Percentiles rank a stretch among this genome's conserved stretches.
These are phyloP conservation scores for Leccinum pellstonianum DNA, from an alignment of 768 basidiomycete species.

Conservation along the genomic window DNA sequence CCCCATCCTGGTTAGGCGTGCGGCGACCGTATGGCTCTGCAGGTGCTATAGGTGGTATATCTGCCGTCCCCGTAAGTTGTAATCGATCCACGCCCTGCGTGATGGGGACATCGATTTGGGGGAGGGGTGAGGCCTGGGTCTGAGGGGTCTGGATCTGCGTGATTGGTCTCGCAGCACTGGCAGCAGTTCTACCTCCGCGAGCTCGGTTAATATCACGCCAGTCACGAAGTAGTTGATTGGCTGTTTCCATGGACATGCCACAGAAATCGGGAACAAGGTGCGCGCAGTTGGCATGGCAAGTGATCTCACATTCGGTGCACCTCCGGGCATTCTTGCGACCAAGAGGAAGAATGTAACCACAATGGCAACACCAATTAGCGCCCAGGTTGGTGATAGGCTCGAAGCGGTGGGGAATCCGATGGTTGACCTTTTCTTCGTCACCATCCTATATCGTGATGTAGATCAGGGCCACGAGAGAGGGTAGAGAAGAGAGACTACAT, in stretches of 20 bases:
- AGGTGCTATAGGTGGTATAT: conserved; percentile 30
- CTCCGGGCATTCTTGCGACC: conserved; percentile 95
- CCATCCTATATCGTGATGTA: conserved; percentile 58
- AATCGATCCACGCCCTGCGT: conserved; percentile 44
- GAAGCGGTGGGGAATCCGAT: conserved; percentile 98
- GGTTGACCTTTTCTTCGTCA: conserved; percentile 98
- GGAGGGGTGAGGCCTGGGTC: conserved; percentile 32
- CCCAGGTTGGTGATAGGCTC: conserved; percentile 95
- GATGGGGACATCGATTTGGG: conserved; percentile 34
- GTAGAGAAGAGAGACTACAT: conserved; percentile 33
- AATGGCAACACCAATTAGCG: conserved; percentile 99
- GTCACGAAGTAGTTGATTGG: conserved; percentile 87
- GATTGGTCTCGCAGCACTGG: conserved; percentile 35
- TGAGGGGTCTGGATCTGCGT: conserved; percentile 33
- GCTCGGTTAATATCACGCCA: conserved; percentile 86
- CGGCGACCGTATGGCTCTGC: conserved; percentile 25
- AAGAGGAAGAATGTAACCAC: conserved; percentile 95
- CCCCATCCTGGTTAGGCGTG: conserved; percentile 35
- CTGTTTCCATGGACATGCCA: conserved; percentile 99
- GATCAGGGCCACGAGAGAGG: conserved; percentile 4
- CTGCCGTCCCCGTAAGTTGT: conserved; percentile 42
- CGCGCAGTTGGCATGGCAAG: conserved; percentile 95
- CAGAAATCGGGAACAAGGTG: conserved; percentile 99
- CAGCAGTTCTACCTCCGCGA: conserved; percentile 46
- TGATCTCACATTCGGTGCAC: conserved; percentile 94